phyloP scores from a whole-genome alignment of 352 stramenopile genomes.

The Globisporangium rhizosaccharum region DNA sequence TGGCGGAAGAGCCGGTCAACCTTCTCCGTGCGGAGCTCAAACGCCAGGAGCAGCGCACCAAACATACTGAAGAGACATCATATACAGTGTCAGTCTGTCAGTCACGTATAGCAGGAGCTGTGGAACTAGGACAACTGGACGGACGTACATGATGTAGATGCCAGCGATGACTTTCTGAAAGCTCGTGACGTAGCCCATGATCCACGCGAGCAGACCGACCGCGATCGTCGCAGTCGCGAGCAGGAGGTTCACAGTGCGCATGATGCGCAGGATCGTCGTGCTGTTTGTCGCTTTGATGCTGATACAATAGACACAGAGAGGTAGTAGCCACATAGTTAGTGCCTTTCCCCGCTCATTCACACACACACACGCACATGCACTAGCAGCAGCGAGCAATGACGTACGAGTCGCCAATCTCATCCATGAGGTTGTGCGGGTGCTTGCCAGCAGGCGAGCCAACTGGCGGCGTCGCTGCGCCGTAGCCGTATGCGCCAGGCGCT shows the following conservation, averaged over 20 bases:
- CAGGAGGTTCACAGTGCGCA: constrained; percentile 73
- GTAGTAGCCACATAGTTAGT: background rate
- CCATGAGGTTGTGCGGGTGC: constrained; percentile 56
- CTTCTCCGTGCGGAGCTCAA: constrained; percentile 82
- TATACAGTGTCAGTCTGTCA: background rate
- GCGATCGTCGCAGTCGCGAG: constrained; percentile 67
- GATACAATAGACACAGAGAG: background rate
- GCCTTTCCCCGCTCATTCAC: background rate
- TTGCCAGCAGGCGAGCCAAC: constrained; percentile 3
- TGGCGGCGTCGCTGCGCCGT: constrained; percentile 17
- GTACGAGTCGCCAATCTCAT: constrained; percentile 69
- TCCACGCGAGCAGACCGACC: constrained; percentile 69
- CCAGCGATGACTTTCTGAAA: constrained; percentile 82
- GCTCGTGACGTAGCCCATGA: constrained; percentile 68
- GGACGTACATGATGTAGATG: constrained; percentile 84
- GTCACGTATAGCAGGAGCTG: background rate
- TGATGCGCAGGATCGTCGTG: constrained; percentile 74
- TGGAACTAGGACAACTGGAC: background rate
- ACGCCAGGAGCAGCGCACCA: constrained; percentile 65
- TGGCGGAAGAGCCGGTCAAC: constrained; percentile 70
- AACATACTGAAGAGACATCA: constrained; percentile 54
- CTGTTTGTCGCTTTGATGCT: constrained; percentile 82
- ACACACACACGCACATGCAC: background rate
- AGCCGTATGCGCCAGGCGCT: constrained; percentile 24
- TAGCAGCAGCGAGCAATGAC: background rate